Evolutionary conservation across 108 stramenopile species (phyloP).

Genomic region (Cylindrotheca closterium): DNA sequence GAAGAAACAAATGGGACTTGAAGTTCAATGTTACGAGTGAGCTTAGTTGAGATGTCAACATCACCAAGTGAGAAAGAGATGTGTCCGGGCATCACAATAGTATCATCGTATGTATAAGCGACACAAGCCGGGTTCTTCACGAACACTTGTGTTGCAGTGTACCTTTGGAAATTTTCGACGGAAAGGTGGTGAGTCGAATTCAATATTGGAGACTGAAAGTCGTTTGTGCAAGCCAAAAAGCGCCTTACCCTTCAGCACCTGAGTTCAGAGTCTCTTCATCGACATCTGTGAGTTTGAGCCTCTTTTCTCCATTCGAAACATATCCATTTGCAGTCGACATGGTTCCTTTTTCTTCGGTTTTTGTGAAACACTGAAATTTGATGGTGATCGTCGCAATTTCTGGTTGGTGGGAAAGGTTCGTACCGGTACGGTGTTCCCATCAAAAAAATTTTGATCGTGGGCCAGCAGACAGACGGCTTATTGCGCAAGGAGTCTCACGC

Average conservation of each 20-base stretch:
- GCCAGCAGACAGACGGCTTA: too few species aligned
- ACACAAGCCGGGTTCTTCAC: constrained; percentile 78
- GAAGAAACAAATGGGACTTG: constrained; percentile 95
- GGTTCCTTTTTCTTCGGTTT: too few species aligned
- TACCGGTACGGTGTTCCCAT: too few species aligned
- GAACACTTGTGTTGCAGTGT: constrained; percentile 80
- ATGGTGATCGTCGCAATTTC: too few species aligned
- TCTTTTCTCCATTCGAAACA: constrained; percentile 28
- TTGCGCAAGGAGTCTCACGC: too few species aligned
- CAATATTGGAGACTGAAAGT: neutral
- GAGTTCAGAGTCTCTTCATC: constrained; percentile 89
- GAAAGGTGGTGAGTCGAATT: too few species aligned
- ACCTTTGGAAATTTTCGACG: constrained; percentile 43
- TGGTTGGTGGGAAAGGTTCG: too few species aligned
- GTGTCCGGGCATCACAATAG: constrained; percentile 98
- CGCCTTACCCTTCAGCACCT: constrained; percentile 83
- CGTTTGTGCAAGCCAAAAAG: neutral
- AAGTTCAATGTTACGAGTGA: constrained; percentile 90
- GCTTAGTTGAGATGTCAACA: constrained; percentile 88
- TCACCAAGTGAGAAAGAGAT: constrained; percentile 92
- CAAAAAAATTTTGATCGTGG: too few species aligned
- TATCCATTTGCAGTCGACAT: constrained; percentile 5
- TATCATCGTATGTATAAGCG: constrained; percentile 98
- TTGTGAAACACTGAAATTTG: too few species aligned
- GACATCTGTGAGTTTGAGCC: constrained; percentile 56